Percentiles rank a stretch among this genome's conserved stretches.
Conservation (phyloP, 2,329 filamentous ascomycete species). For the Trichophyton simii region DNA sequence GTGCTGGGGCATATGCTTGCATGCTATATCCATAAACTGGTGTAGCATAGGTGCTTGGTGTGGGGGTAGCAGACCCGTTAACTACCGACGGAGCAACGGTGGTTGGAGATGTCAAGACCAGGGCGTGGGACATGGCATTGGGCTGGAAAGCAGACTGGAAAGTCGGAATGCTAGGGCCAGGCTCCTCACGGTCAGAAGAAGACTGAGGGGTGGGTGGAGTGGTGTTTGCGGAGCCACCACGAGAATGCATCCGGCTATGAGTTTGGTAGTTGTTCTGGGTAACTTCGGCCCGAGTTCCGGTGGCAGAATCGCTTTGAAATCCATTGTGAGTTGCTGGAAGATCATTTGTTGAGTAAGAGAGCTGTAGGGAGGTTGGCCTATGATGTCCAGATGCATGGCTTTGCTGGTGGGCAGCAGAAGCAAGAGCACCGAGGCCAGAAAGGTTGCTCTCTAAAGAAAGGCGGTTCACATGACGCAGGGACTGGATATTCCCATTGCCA, state of each 20-base stretch:
- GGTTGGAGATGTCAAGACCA: conserved; percentile 37
- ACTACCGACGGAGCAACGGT: conserved; percentile 18
- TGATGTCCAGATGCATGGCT: conserved; percentile 32
- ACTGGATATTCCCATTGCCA: conserved; percentile 4
- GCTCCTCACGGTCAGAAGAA: conserved; percentile 34
- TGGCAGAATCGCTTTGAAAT: conserved; percentile 33
- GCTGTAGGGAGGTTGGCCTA: conserved; percentile 46
- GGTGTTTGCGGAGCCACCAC: conserved; percentile 4
- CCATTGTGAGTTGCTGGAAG: conserved; percentile 67
- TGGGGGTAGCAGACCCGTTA: conserved; percentile 20
- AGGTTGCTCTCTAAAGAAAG: conserved; percentile 33
- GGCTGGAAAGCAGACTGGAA: conserved; percentile 65
- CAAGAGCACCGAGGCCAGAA: conserved; percentile 2
- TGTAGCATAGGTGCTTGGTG: conserved; percentile 23
- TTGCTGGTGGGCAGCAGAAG: conserved; percentile 13
- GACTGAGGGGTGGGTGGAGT: conserved; percentile 15
- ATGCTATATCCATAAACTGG: conserved; percentile 41
- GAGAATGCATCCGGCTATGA: conserved; percentile 45
- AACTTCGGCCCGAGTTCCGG: conserved; percentile 50
- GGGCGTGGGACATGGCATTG: conserved; percentile 66
- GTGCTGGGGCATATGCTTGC: conserved; percentile 44
- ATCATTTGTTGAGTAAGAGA: conserved; percentile 83
- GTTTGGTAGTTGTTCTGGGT: conserved; percentile 54
- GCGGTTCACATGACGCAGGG: conserved; percentile 27
- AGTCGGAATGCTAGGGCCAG: conserved; percentile 42